Evolutionary conservation across 768 basidiomycete genomes (phyloP).

Genomic region (Paxillus rubicundulus): DNA sequence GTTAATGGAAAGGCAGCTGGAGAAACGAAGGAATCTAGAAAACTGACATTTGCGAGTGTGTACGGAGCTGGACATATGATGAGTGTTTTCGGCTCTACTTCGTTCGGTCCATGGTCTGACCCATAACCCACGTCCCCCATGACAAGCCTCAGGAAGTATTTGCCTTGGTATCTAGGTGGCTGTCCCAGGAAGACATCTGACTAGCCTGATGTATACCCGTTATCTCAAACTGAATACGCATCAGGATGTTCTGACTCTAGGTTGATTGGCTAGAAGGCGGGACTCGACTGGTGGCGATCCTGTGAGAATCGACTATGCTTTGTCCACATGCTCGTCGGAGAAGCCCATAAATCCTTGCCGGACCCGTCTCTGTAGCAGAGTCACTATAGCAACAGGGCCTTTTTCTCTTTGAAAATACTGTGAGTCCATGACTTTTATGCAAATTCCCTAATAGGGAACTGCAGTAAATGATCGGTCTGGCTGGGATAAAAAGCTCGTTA

Average conservation of each 20-base stretch:
- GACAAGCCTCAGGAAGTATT: constrained; percentile 66
- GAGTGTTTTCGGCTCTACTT: constrained; percentile 16
- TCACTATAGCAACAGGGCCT: neutral
- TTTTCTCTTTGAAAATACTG: constrained; percentile 3
- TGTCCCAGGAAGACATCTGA: constrained; percentile 43
- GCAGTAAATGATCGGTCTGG: neutral
- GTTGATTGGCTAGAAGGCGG: too few species aligned
- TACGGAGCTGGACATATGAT: constrained; percentile 79
- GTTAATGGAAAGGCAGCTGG: constrained; percentile 56
- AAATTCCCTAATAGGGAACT: neutral
- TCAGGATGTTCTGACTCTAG: too few species aligned
- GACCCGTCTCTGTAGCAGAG: neutral
- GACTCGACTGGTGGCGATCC: too few species aligned
- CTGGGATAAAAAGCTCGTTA: neutral
- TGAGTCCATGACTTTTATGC: neutral
- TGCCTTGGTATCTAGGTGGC: constrained; percentile 64
- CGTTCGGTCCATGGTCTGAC: constrained; percentile 15
- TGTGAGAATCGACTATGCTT: too few species aligned
- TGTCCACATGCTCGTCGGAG: too few species aligned
- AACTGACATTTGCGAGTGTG: constrained; percentile 64
- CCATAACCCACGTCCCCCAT: constrained; percentile 51
- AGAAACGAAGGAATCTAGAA: constrained; percentile 50
- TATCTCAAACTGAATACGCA: neutral
- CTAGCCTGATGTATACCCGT: neutral
- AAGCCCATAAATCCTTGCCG: neutral